A percentile compares a stretch with the other conserved stretches of the same genome.
These are phyloP conservation scores for Spencermartinsiella ligniputridi DNA, from an alignment of 1,139 yeast species.

Conservation along the genomic window DNA sequence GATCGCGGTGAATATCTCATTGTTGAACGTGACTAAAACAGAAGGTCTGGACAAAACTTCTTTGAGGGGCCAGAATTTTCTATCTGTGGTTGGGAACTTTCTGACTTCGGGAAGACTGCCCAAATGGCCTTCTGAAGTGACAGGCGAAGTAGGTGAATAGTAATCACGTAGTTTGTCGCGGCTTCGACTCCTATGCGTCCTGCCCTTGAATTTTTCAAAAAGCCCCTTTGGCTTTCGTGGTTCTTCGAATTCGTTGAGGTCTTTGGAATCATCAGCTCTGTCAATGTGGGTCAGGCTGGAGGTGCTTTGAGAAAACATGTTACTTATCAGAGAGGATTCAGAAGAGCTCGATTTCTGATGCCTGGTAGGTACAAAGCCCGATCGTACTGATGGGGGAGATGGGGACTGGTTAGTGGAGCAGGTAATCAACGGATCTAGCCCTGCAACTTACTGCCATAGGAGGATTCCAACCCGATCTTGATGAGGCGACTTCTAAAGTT, in stretches of 20 bases:
- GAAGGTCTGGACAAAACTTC: conserved; percentile 22
- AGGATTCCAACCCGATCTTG: not conserved
- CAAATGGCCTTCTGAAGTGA: conserved; percentile 5
- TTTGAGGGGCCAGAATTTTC: conserved; percentile 2
- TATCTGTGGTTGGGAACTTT: not conserved
- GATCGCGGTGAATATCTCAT: conserved; percentile 48
- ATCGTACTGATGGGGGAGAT: conserved; percentile 39
- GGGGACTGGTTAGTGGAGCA: conserved; percentile 28
- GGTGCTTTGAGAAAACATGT: conserved; percentile 5
- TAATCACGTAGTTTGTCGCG: conserved; percentile 2
- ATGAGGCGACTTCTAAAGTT: not conserved
- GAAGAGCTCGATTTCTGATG: conserved; percentile 56
- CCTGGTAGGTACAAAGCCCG: conserved; percentile 50
- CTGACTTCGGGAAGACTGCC: not conserved
- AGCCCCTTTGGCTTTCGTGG: conserved; percentile 12
- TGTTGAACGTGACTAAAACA: conserved; percentile 59
- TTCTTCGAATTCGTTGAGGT: not conserved
- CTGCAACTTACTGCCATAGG: not conserved
- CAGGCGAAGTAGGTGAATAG: conserved; percentile 19
- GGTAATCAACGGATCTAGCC: too few relatives aligned
- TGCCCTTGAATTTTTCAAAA: conserved; percentile 17
- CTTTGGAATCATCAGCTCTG: not conserved
- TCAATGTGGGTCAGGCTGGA: conserved; percentile 4
- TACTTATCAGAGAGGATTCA: conserved; percentile 39
- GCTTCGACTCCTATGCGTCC: conserved; percentile 13